A percentile compares a stretch with the other conserved stretches of the same genome.
Conservation (phyloP, 768 basidiomycete genomes). For the Chiua virens region DNA sequence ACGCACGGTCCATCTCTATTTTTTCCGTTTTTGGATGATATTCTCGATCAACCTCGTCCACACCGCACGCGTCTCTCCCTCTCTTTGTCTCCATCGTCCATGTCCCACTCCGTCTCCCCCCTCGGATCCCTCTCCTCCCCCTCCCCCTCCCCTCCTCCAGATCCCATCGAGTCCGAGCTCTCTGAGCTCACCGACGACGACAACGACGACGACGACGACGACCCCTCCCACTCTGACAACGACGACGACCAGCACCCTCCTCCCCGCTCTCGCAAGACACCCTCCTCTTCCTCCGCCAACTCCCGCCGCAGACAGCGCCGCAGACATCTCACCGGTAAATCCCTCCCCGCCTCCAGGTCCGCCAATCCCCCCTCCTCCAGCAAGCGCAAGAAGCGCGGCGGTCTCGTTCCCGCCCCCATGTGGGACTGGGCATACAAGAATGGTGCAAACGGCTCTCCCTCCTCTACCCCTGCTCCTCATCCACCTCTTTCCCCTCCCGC, state of each 20-base stretch:
- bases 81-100: slow-evolving; percentile 1
- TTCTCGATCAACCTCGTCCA: no score
- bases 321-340: no score
- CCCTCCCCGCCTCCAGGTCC: slow-evolving; percentile 1
- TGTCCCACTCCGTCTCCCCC: slow-evolving; percentile 34
- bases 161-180: slow-evolving; percentile 61
- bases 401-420: slow-evolving; percentile 77
- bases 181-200: slow-evolving; percentile 86
- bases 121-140: slow-evolving; percentile 68
- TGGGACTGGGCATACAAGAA: slow-evolving; percentile 80
- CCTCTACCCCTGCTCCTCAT: slow-evolving; percentile 4
- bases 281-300: no score
- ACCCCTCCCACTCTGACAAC: no score
- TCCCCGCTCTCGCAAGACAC: slow-evolving; percentile 7
- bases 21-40: slow-evolving; percentile 15
- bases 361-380: slow-evolving; percentile 10
- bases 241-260: slow-evolving; percentile 17
- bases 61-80: neutral
- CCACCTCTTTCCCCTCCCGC: neutral
- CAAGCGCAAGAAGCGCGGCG: slow-evolving; percentile 56
- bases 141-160: slow-evolving; percentile 56
- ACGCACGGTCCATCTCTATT: neutral
- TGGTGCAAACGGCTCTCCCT: slow-evolving; percentile 23
- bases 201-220: slow-evolving; percentile 39
- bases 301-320: slow-evolving; percentile 7